A percentile compares a stretch with the other conserved stretches of the same genome.
Evolutionary conservation across 2,329 filamentous ascomycete species (phyloP).

Genomic region (Paraphaeosphaeria sporulosa): DNA sequence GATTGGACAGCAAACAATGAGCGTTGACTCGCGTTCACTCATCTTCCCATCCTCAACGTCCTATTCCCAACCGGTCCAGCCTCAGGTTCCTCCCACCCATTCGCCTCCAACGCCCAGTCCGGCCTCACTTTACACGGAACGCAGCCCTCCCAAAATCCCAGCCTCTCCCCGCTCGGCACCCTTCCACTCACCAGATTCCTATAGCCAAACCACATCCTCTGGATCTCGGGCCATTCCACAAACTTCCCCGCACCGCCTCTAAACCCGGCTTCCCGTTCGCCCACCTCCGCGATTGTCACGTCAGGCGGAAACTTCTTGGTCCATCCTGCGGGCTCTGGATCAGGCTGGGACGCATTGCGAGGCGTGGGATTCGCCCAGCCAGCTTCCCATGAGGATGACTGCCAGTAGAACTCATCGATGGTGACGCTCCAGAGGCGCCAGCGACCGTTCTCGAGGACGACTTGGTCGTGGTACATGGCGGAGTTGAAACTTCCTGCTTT

Average conservation of each 20-base stretch:
- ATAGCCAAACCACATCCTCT: conserved; percentile 37
- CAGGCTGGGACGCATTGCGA: conserved; percentile 23
- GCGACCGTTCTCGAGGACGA: conserved; percentile 32
- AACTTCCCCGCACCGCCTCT: conserved; percentile 27
- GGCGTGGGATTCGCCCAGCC: conserved; percentile 32
- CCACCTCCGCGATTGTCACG: conserved; percentile 27
- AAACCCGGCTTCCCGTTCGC: conserved; percentile 32
- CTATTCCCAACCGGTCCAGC: conserved; percentile 18
- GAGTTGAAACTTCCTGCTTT: conserved; percentile 33
- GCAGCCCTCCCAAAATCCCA: conserved; percentile 32
- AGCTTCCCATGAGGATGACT: conserved; percentile 30
- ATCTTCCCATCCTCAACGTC: background rate
- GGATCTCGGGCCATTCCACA: conserved; percentile 35
- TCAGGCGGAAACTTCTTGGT: conserved; percentile 34
- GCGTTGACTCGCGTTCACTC: background rate
- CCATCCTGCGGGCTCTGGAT: conserved; percentile 29
- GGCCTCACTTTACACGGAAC: conserved; percentile 28
- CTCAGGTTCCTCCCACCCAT: conserved; percentile 33
- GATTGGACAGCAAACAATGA: no score
- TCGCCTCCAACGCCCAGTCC: conserved; percentile 30
- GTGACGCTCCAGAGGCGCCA: conserved; percentile 38
- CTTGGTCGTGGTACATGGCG: conserved; percentile 39
- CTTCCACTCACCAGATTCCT: conserved; percentile 33
- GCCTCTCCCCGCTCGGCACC: conserved; percentile 25
- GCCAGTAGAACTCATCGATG: conserved; percentile 40